Evolutionary conservation across 257 asterid genomes (phyloP), one percentile per base, ranked within the genome.

Genomic region (Nicotiana noctiflora): DNA sequence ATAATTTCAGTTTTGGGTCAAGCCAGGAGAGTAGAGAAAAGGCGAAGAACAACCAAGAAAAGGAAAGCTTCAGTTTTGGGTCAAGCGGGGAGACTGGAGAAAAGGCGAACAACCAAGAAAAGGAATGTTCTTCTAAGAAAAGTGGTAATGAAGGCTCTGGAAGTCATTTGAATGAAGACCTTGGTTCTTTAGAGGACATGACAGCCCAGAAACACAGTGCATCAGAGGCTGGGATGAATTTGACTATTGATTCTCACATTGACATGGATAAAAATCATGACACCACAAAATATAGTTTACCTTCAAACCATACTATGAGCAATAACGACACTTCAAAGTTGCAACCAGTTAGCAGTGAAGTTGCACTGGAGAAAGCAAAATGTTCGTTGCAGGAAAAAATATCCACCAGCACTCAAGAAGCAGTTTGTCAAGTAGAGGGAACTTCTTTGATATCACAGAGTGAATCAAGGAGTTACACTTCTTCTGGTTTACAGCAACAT

Each of bases 1-100:
- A 88, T 19, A 83, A 80, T 82, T 91, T 92, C 62, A 75, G 80
- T 79, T 90, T 95, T 56, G 91, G 87, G 60, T 81, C 97, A 44
- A 86, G 82, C 81, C 79, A 85, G 62, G 81, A 61, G 81, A 85
- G 89, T 86, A 85, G 85, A 75, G 86, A 80, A 76, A 85, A 88
- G 79, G 83, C 82, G 76, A 88, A 86, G 79, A 87, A 77, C 78
- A 23, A 23, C 5, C 37, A 72, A 46, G 32, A 87, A 80, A 81
- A 85, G 46, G 84, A 81, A 56, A 82, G 81, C 27, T 72, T 72
- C 78, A 49, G 60, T 7, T 72, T 72, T 72, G 60, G 61, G 29
- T 72, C 78, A 17, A 72, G 12, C 37, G 23, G 25, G 78, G 79
- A 74, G 61, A 49, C 23, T 15, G 25, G 17, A 23, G 79, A 80